These are phyloP conservation scores for Pouteria glomerata DNA, from an alignment of 148 eudicot genomes.

Conservation along the genomic window DNA sequence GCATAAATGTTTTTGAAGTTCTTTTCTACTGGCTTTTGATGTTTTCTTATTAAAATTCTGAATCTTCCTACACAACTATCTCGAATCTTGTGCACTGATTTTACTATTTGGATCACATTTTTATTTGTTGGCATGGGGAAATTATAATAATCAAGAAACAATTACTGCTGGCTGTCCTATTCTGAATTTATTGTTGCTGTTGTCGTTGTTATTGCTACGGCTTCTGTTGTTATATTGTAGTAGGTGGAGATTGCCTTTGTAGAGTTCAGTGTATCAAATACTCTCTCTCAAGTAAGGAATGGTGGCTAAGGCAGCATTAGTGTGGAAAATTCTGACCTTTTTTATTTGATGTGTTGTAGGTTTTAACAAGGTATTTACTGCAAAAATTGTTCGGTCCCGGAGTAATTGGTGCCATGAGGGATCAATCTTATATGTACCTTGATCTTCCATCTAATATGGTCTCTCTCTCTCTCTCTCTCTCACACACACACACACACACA, in stretches of 20 bases:
- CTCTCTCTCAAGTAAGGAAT: neutral
- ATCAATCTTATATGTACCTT: constrained; percentile 53
- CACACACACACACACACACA: constrained; percentile 4
- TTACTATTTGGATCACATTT: too few relatives aligned
- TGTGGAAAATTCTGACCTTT: neutral
- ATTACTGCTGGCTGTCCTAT: too few relatives aligned
- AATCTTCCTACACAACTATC: too few relatives aligned
- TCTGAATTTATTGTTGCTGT: too few relatives aligned
- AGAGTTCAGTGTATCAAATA: neutral
- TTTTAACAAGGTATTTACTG: constrained; percentile 58
- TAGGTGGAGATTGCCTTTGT: too few relatives aligned
- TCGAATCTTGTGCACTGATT: too few relatives aligned
- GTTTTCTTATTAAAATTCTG: too few relatives aligned
- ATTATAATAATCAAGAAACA: too few relatives aligned
- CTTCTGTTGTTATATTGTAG: too few relatives aligned
- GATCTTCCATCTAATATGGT: constrained; percentile 99
- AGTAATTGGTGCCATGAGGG: constrained; percentile 51
- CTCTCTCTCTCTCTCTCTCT: constrained; percentile 31
- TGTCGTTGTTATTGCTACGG: too few relatives aligned
- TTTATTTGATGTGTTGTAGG: constrained; percentile 29
- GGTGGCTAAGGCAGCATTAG: neutral
- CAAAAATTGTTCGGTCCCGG: constrained; percentile 78
- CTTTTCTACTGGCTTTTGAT: too few relatives aligned
- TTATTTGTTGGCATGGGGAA: too few relatives aligned
- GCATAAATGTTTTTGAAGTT: neutral